Base-by-base conservation (phyloP, 306 rosid genomes). In the Cucurbita pepo region DNA sequence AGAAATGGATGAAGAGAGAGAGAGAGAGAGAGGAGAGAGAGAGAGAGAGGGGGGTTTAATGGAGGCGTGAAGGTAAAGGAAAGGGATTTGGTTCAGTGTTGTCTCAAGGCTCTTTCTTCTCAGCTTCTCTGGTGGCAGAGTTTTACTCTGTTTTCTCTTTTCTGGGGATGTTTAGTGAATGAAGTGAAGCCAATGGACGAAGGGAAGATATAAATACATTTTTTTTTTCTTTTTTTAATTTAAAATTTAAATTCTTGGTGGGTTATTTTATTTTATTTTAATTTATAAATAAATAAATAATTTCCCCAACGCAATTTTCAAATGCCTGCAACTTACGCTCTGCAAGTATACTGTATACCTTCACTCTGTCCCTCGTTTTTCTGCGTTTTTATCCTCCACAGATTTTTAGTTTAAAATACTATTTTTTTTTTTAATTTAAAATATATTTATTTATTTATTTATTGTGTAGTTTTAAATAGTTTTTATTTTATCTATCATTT, bases 21-120 rank as follows among this genome's bases (percentile, higher is more conserved):
- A 10, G 3, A 57, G 74, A 65, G 55, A n/a, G 56, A 56, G 22
- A 30, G 34, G 34, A 30, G 34, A 30, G 3, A 30, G 34, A 2
- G 34, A 30, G 34, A 77, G 75, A 55, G 44, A 43, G 4, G 2
- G 71, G 14, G 69, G 7, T 64, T 67, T 78, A 83, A 80, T 80
- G 80, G 88, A 84, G 87, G 91, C 94, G 96, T 93, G 87, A 89
- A 81, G 79, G 81, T 76, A 66, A 87, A 83, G 96, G 76, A 82
- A 91, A 67, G 85, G 78, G 90, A 87, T 87, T 84, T 84, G 83
- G 83, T 86, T 82, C 76, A 78, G 48, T 76, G 74, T 70, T 74
- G 34, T 47, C 15, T 92, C 96, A 75, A 88, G 91, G 97, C 76
- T 44, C 50, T 84, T 81, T 82, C 81, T 83, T 79, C 79, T 58